phyloP scores from a whole-genome alignment of 768 basidiomycete species.

The Boletus bicolor region DNA sequence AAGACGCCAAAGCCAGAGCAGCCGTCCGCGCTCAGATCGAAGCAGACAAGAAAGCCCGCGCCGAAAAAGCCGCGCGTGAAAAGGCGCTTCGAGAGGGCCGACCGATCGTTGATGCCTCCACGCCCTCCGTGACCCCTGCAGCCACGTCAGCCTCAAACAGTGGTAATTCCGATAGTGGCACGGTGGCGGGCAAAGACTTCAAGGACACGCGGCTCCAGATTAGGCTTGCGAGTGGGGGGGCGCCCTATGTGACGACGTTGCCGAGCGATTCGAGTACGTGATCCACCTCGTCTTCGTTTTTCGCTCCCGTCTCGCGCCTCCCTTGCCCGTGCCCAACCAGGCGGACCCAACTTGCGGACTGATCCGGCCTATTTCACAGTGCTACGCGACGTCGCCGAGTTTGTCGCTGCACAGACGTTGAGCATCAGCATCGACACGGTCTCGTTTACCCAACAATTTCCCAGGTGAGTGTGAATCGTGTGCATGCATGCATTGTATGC shows the following conservation, averaged over 20 bases:
- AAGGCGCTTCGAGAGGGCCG: constrained; percentile 87
- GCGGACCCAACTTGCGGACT: not conserved
- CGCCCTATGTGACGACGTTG: constrained; percentile 78
- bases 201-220: constrained; percentile 90
- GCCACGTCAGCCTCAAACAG: constrained; percentile 31
- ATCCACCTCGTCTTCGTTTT: not conserved
- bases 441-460: constrained; percentile 77
- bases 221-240: constrained; percentile 70
- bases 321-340: too few species aligned
- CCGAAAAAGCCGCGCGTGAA: constrained; percentile 84
- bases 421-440: constrained; percentile 75
- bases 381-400: constrained; percentile 84
- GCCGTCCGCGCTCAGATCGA: constrained; percentile 93
- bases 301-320: not conserved
- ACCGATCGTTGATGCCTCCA: constrained; percentile 33
- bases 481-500: not conserved
- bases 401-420: constrained; percentile 70
- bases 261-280: constrained; percentile 74
- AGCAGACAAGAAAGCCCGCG: constrained; percentile 85
- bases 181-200: constrained; percentile 66
- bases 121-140: constrained; percentile 34
- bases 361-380: constrained; percentile 41
- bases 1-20: constrained; percentile 81
- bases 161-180: constrained; percentile 28
- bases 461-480: constrained; percentile 52